Conservation (phyloP, 2,329 filamentous ascomycete species). For the Amauroascus niger region DNA sequence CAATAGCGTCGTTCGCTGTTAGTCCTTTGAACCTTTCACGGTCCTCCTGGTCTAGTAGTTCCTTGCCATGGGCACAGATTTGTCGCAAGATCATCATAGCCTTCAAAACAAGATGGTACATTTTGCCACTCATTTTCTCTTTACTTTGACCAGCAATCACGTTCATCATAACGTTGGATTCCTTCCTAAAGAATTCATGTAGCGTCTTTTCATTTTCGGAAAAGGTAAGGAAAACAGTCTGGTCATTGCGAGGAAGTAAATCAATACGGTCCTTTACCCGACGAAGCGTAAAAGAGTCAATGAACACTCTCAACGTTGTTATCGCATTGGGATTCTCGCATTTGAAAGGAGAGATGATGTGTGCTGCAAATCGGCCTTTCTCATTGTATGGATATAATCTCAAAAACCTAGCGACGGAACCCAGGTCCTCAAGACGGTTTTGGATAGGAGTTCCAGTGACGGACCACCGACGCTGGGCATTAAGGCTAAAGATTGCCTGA, state of each 20-base stretch:
- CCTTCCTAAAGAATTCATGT: slow-evolving; percentile 75
- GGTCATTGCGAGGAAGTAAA: slow-evolving; percentile 63
- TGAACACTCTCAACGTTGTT: slow-evolving; percentile 73
- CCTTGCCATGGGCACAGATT: slow-evolving; percentile 88
- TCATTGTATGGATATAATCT: slow-evolving; percentile 78
- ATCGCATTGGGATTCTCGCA: slow-evolving; percentile 60
- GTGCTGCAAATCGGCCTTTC: slow-evolving; percentile 60
- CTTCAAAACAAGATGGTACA: slow-evolving; percentile 89
- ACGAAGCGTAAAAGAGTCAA: slow-evolving; percentile 88
- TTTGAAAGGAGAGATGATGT: slow-evolving; percentile 80
- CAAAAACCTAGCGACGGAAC: slow-evolving; percentile 76
- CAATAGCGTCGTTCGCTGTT: slow-evolving; percentile 76
- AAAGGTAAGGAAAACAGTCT: slow-evolving; percentile 65
- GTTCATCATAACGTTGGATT: slow-evolving; percentile 69
- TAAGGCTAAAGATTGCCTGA: slow-evolving; percentile 69
- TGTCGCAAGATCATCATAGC: slow-evolving; percentile 81
- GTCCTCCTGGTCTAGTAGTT: slow-evolving; percentile 77
- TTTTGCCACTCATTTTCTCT: slow-evolving; percentile 65
- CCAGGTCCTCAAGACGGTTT: slow-evolving; percentile 83
- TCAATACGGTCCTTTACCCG: slow-evolving; percentile 87
- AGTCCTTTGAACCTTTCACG: slow-evolving; percentile 68
- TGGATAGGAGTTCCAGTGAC: slow-evolving; percentile 96
- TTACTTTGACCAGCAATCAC: slow-evolving; percentile 58
- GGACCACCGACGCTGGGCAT: slow-evolving; percentile 79
- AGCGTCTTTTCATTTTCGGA: slow-evolving; percentile 62